Conservation (phyloP, 176 grass and related monocot species). For the Poa annua region DNA sequence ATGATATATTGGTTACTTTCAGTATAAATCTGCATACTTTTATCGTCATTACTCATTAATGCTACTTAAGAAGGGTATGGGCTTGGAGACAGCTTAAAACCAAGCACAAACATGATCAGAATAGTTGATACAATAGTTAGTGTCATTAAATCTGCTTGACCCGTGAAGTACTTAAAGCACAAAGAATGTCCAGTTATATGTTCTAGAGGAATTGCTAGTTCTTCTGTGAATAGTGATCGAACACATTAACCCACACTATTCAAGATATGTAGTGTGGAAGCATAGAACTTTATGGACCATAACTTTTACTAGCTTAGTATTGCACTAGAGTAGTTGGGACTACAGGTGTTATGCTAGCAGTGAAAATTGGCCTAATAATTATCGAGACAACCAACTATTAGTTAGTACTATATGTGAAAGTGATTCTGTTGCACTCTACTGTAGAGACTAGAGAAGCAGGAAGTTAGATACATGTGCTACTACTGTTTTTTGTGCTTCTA, state of each 20-base stretch:
- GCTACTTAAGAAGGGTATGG: not conserved
- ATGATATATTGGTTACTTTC: constrained; percentile 9
- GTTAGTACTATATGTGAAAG: not conserved
- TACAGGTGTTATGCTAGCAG: not conserved
- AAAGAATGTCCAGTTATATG: constrained; percentile 12
- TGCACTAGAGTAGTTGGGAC: not conserved
- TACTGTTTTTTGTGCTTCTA: not conserved
- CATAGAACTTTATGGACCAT: constrained; percentile 5
- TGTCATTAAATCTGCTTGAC: not conserved
- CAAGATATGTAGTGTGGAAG: not conserved
- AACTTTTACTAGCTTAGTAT: not conserved
- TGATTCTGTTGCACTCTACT: constrained; percentile 3
- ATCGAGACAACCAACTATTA: not conserved
- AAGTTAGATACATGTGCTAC: not conserved
- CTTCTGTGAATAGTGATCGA: not conserved
- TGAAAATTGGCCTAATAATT: not conserved
- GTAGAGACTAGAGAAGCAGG: not conserved
- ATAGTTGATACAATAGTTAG: not conserved
- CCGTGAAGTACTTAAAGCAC: not conserved
- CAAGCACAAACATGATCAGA: constrained; percentile 8
- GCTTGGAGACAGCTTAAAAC: constrained; percentile 10
- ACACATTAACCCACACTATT: not conserved
- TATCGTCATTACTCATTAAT: not conserved
- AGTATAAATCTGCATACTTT: not conserved
- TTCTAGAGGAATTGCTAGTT: constrained; percentile 12